phyloP scores from a whole-genome alignment of 345 rosid species.

The Salix brachista region DNA sequence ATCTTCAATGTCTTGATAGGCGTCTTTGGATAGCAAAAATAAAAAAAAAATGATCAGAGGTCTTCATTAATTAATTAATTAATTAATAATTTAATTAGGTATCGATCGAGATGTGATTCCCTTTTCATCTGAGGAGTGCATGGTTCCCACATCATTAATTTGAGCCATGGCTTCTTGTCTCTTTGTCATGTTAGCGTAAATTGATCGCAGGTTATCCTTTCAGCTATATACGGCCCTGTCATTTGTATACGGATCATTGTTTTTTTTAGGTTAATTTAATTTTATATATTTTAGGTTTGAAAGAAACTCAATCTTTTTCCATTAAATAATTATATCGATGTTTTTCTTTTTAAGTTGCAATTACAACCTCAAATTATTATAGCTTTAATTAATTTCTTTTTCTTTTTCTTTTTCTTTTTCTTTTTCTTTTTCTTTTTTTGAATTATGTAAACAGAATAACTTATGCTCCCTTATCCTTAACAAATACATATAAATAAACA shows the following conservation, averaged over 20 bases:
- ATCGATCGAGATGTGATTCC: slow-evolving; percentile 10
- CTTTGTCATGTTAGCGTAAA: not conserved
- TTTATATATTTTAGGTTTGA: too few relatives aligned
- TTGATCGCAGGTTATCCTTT: not conserved
- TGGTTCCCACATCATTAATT: not conserved
- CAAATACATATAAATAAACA: not conserved
- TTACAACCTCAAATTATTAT: too few relatives aligned
- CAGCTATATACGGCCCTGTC: not conserved
- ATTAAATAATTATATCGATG: too few relatives aligned
- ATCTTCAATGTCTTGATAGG: not conserved
- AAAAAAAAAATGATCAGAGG: slow-evolving; percentile 6
- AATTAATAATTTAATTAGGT: not conserved
- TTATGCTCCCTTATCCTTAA: too few relatives aligned
- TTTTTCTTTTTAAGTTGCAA: too few relatives aligned
- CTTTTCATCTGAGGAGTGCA: not conserved
- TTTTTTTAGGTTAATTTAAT: not conserved
- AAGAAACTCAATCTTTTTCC: too few relatives aligned
- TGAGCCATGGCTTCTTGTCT: not conserved
- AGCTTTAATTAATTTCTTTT: too few relatives aligned
- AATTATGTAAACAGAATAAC: too few relatives aligned
- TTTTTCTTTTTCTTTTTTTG: too few relatives aligned
- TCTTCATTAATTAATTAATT: slow-evolving; percentile 6
- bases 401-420: too few relatives aligned
- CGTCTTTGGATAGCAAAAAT: not conserved
- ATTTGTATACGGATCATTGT: not conserved